Base-by-base conservation (phyloP, 1,284 basidiomycete genomes). In the Heterobasidion occidentale region DNA sequence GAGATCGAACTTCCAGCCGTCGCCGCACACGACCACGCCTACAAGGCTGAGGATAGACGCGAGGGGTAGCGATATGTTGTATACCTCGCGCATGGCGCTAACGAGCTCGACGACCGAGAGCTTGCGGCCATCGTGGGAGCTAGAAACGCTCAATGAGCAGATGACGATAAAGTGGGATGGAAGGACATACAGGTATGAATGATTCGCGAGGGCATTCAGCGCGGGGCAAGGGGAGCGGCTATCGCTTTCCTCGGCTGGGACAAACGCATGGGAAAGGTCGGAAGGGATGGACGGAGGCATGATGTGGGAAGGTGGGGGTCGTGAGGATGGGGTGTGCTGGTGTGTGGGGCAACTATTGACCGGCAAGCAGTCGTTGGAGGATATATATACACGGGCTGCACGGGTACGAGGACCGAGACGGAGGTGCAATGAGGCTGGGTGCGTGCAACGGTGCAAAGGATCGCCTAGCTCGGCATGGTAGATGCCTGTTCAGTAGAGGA, bases 21-120 rank as follows among this genome's bases (percentile, higher is more conserved):
- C 66, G 7, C 75, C 78, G 52, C 82, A 73, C 20, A 76, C 60
- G 20, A 78, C n/a, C 62, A 79, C 78, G 3, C 78, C 79, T 15
- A 70, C 76, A 20, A 78, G 57, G 20, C 77, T 67, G 8, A 87
- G 72, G 49, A 83, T 60, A 20, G 70, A 51, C 3, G 81, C 76
- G 49, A 84, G 70, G 0, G 73, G 71, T 2, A 68, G 61, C 1
- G 81, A 81, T 14, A 84, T 67, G 51, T 79, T 75, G 65, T 84
- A 86, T 59, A 80, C 77, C 6, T 71, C 66, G 45, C 68, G 72
- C 3, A 85, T 60, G 6, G 77, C 81, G 8, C 62, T 54, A 12
- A 74, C 64, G 47, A 85, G 70, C 53, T 75, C 69, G 35, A 64
- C 61, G 3, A 77, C 68, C 19, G 73, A 70, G 54, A 86, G 64